Conservation (phyloP, 768 basidiomycete species). For the Hygrocybe punicea region DNA sequence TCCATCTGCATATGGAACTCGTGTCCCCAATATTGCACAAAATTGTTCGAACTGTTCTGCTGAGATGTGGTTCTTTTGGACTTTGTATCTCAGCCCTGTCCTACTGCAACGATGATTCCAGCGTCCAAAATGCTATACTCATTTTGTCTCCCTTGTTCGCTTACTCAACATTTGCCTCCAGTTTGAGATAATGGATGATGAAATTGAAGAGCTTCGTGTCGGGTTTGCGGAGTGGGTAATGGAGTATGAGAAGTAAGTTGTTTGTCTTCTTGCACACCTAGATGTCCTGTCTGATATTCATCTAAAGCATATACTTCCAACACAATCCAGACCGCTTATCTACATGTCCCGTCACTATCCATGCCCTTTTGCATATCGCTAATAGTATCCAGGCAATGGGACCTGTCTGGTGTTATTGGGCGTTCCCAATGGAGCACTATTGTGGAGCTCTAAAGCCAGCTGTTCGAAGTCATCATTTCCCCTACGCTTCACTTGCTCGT, state of each 20-base stretch:
- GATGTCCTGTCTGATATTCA: neutral
- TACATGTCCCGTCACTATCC: constrained; percentile 31
- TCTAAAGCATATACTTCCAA: constrained; percentile 30
- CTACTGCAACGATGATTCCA: constrained; percentile 37
- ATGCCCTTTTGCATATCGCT: constrained; percentile 36
- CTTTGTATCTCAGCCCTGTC: constrained; percentile 36
- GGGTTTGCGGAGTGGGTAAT: constrained; percentile 39
- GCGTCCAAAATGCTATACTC: constrained; percentile 40
- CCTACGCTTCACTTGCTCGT: constrained; percentile 30
- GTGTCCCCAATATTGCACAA: constrained; percentile 32
- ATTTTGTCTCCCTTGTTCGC: constrained; percentile 40
- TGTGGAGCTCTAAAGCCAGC: constrained; percentile 30
- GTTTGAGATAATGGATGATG: constrained; percentile 27
- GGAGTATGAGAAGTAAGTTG: constrained; percentile 38
- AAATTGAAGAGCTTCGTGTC: constrained; percentile 25
- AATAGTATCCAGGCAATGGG: constrained; percentile 31
- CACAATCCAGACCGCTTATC: constrained; percentile 17
- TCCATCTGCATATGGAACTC: constrained; percentile 37
- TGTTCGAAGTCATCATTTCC: constrained; percentile 30
- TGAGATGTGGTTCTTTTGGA: constrained; percentile 39
- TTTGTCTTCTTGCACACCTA: neutral
- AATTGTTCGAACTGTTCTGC: constrained; percentile 36
- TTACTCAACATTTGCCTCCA: constrained; percentile 38
- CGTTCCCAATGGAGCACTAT: constrained; percentile 40
- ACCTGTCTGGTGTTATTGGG: constrained; percentile 16